phyloP scores from a whole-genome alignment of 768 basidiomycete genomes.

The Rhizopogon salebrosus region DNA sequence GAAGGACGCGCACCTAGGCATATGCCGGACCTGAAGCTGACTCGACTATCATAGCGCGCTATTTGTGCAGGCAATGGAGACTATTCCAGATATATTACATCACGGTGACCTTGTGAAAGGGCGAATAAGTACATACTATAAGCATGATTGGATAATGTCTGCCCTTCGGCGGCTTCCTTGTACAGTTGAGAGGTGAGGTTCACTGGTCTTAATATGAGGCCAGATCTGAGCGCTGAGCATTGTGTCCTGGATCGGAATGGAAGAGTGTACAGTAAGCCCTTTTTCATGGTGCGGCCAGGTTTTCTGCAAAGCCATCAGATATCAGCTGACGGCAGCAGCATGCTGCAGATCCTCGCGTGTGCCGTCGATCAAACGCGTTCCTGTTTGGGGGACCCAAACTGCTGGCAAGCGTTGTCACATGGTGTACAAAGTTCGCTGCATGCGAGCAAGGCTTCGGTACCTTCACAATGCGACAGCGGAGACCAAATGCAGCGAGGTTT shows the following conservation, averaged over 20 bases:
- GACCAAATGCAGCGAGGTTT: not conserved
- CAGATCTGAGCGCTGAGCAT: not conserved
- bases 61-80: not conserved
- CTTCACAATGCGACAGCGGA: not conserved
- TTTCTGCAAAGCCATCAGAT: not conserved
- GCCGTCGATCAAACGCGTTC: not conserved
- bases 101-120: slow-evolving; percentile 1
- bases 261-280: not conserved
- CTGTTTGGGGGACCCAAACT: not conserved
- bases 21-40: not conserved
- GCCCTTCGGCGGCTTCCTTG: not conserved
- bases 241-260: not conserved
- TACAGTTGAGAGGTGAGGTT: not conserved
- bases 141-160: not conserved
- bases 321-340: not conserved
- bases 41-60: not conserved
- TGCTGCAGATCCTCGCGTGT: not conserved
- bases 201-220: not conserved
- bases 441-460: not conserved
- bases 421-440: not conserved
- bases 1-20: not conserved
- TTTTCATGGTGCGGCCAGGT: not conserved
- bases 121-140: not conserved
- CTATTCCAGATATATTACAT: not conserved
- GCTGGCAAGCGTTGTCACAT: not conserved